Evolutionary conservation across 164 flowering plant genomes (phyloP).

Genomic region (Umbellularia californica): DNA sequence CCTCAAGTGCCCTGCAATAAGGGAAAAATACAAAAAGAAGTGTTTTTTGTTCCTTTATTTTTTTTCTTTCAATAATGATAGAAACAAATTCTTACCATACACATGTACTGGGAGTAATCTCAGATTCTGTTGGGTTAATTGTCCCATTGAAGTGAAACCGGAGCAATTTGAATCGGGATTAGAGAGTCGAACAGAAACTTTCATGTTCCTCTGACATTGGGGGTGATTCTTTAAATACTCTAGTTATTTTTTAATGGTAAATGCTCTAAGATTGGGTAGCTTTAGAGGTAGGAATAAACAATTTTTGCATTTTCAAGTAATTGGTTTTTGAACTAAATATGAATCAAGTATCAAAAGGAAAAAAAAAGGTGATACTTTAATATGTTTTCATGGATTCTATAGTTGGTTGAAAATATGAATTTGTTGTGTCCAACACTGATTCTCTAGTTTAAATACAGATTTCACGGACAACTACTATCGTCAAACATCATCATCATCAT

Average conservation of each 20-base stretch:
- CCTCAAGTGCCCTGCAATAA: constrained; percentile 57
- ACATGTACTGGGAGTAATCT: not conserved
- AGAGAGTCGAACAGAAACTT: not conserved
- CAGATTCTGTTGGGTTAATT: not conserved
- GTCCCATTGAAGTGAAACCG: not conserved
- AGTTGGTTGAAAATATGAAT: not conserved
- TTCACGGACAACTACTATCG: too few species aligned
- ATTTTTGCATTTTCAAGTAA: too few species aligned
- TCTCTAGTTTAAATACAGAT: too few species aligned
- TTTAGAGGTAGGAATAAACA: not conserved
- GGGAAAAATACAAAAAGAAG: not conserved
- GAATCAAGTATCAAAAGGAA: too few species aligned
- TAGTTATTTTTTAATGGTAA: too few species aligned
- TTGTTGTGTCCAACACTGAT: not conserved
- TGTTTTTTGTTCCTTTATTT: not conserved
- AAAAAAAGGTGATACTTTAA: too few species aligned
- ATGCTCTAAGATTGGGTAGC: not conserved
- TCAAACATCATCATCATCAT: too few species aligned
- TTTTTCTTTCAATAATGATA: not conserved
- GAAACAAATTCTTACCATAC: not conserved
- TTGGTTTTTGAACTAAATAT: too few species aligned
- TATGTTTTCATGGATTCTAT: too few species aligned
- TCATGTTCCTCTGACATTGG: not conserved
- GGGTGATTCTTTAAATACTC: not conserved
- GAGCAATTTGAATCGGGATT: not conserved